Evolutionary conservation across 2,329 filamentous ascomycete species (phyloP).

Genomic region (Fusarium sp.): DNA sequence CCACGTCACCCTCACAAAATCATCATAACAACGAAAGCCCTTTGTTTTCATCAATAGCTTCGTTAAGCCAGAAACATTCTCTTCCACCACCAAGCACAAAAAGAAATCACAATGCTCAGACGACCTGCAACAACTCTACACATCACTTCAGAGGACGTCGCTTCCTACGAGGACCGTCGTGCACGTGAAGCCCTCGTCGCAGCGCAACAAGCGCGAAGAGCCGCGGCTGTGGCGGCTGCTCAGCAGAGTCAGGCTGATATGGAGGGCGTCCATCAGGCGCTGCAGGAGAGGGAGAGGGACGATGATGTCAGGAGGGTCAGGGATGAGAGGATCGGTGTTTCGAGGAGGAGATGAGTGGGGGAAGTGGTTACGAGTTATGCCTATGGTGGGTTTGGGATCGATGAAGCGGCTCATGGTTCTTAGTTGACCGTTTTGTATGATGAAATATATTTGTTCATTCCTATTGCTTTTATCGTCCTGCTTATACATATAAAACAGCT

Average conservation of each 20-base stretch:
- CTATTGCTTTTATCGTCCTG: conserved; percentile 20
- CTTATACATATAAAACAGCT: conserved; percentile 25
- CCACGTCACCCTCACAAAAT: not conserved
- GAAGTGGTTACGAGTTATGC: not conserved
- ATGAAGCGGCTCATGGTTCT: not conserved
- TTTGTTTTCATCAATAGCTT: conserved; percentile 3
- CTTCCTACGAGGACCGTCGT: conserved; percentile 72
- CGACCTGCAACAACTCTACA: conserved; percentile 72
- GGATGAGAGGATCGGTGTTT: conserved; percentile 52
- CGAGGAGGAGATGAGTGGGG: conserved; percentile 26
- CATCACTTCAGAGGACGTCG: conserved; percentile 75
- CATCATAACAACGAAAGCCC: not conserved
- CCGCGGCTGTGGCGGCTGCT: conserved; percentile 35
- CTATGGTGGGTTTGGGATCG: not conserved
- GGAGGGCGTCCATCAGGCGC: conserved; percentile 42
- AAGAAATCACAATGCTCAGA: conserved; percentile 62
- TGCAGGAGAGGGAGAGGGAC: conserved; percentile 39
- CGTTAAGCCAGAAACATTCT: not conserved
- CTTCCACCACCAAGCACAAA: not conserved
- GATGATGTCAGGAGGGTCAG: conserved; percentile 43
- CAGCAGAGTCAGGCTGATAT: conserved; percentile 34
- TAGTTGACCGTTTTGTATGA: not conserved
- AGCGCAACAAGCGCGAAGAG: conserved; percentile 44
- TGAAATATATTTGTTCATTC: not conserved
- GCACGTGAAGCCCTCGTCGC: conserved; percentile 51